Percentiles rank a stretch among this genome's conserved stretches.
These are phyloP conservation scores for Choiromyces venosus DNA, from an alignment of 495 filamentous ascomycete species.

Conservation along the genomic window DNA sequence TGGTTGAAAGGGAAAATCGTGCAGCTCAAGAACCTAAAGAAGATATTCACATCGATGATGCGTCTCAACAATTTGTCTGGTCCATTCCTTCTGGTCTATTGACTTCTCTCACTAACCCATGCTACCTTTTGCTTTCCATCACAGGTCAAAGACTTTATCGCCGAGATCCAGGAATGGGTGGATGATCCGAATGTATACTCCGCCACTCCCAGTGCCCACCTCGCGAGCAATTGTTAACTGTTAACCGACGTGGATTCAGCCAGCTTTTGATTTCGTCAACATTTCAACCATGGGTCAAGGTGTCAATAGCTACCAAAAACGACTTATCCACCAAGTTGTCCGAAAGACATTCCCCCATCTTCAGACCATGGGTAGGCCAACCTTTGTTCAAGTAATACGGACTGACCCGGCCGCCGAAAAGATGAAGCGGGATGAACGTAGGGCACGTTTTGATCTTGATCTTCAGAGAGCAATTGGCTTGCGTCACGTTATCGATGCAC, in stretches of 20 bases:
- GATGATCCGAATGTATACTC: slow-evolving; percentile 38
- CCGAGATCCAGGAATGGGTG: slow-evolving; percentile 49
- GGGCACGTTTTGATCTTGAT: slow-evolving; percentile 45
- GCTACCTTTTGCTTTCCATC: neutral
- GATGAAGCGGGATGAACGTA: slow-evolving; percentile 43
- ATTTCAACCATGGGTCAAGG: slow-evolving; percentile 36
- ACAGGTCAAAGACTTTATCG: slow-evolving; percentile 50
- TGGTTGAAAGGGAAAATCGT: slow-evolving; percentile 28
- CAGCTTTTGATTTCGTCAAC: slow-evolving; percentile 45
- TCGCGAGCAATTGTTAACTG: slow-evolving; percentile 7
- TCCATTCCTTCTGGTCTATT: slow-evolving; percentile 11
- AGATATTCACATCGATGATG: slow-evolving; percentile 51
- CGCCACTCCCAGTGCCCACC: neutral
- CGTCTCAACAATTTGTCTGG: slow-evolving; percentile 51
- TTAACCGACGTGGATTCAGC: slow-evolving; percentile 22
- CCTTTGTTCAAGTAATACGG: slow-evolving; percentile 41
- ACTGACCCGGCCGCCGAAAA: slow-evolving; percentile 51
- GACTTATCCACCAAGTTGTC: slow-evolving; percentile 64
- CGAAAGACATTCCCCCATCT: slow-evolving; percentile 58
- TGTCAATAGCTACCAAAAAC: slow-evolving; percentile 52
- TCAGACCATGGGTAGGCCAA: slow-evolving; percentile 37
- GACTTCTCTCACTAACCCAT: neutral
- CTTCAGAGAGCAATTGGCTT: slow-evolving; percentile 56
- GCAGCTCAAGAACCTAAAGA: slow-evolving; percentile 45
- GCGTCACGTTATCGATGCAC: slow-evolving; percentile 64